Evolutionary conservation across 768 basidiomycete species (phyloP), one percentile per base, ranked within the genome.

Genomic region (Leccinum subgranulosum): DNA sequence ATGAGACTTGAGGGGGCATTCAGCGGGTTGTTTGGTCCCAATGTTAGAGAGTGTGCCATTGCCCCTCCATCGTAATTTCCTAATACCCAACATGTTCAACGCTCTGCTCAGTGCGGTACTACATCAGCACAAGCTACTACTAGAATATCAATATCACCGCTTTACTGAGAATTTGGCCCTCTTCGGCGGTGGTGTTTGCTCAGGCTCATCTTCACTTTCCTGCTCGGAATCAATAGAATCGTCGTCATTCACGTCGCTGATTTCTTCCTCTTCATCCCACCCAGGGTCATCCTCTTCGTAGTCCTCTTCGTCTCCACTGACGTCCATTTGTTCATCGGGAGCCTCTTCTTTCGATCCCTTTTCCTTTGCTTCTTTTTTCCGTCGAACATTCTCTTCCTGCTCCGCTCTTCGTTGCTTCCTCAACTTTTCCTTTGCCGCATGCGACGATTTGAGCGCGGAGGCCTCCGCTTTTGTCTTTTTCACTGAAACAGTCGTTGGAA

Each of bases 371-470:
- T 77, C 81, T 71, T 88, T 88, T 76, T 98, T 99, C 49, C 87
- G 81, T 49, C 83, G 80, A 6, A 98, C 91, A 72, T 98, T 99
- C 54, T 82, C 81, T 69, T 93, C 94, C 69, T 98, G 97, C 68
- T 97, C 92, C 58, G 90, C 88, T 63, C 89, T 78, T 60, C 94
- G 80, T 63, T 92, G 80, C 64, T 88, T 87, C 62, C 85, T 82
- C 46, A 92, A 70, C 69, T 81, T 87, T 60, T 85, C 87, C 66
- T 89, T 90, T 23, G 84, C 88, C 3, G 84, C 87, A 67, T 94
- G 91, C 25, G 86, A 84, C 25, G 83, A 82, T 65, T 88, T 87
- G 58, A 87, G 82, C 11, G 77, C 79, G 28, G 80, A 77, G 19
- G 81, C 76, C 62, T 95, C 87, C 51, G 86, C 84, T 73, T 89